Conservation (phyloP, 2,329 filamentous ascomycete species). For the Botrytis fabae region DNA sequence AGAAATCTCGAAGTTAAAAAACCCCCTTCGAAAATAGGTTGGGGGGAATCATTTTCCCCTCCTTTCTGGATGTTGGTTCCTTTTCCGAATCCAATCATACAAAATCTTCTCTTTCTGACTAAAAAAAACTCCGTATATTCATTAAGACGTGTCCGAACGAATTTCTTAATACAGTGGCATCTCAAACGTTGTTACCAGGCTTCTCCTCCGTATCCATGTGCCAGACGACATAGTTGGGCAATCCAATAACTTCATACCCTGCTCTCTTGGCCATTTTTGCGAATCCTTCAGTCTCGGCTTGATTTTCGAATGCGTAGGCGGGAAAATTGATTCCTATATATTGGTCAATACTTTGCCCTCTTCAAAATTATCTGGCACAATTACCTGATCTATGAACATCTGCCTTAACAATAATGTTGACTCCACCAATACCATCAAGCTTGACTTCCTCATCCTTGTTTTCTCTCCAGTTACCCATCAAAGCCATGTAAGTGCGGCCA, state of each 20-base stretch:
- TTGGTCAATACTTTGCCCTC: conserved; percentile 33
- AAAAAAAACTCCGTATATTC: conserved; percentile 40
- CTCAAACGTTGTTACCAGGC: conserved; percentile 63
- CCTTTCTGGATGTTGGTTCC: conserved; percentile 24
- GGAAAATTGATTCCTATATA: conserved; percentile 90
- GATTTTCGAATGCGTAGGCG: conserved; percentile 94
- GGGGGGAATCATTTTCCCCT: conserved; percentile 10
- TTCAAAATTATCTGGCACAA: conserved; percentile 33
- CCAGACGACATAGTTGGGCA: conserved; percentile 98
- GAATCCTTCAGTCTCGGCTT: conserved; percentile 98
- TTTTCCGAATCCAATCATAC: conserved; percentile 27
- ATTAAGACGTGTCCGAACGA: conserved; percentile 35
- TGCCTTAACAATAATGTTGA: conserved; percentile 96
- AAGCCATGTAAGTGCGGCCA: conserved; percentile 84
- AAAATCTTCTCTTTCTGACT: conserved; percentile 29
- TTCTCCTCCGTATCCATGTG: conserved; percentile 97
- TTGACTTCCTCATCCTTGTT: conserved; percentile 91
- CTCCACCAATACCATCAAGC: conserved; percentile 93
- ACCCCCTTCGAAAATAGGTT: conserved; percentile 10
- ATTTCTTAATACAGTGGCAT: conserved; percentile 31
- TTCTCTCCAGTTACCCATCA: conserved; percentile 86
- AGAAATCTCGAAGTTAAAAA: conserved; percentile 30
- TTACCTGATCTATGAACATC: conserved; percentile 92
- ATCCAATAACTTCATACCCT: conserved; percentile 85
- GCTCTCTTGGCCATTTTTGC: conserved; percentile 98